Evolutionary conservation across 2,329 filamentous ascomycete genomes (phyloP), one percentile per base, ranked within the genome.

Genomic region (Grosmannia huntii): DNA sequence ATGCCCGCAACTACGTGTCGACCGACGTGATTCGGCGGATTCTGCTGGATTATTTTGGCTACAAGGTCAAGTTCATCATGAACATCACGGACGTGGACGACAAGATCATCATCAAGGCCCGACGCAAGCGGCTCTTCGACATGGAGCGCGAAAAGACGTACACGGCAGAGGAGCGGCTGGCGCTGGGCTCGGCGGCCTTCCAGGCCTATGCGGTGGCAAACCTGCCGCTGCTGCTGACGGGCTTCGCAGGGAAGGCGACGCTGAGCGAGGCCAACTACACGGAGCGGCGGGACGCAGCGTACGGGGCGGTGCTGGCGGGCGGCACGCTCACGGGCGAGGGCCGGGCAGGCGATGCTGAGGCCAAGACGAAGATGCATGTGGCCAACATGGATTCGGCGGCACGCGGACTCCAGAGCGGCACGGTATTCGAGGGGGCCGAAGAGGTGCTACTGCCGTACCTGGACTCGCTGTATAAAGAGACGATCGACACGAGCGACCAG

Each of bases 1-100:
- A 90, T 71, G 86, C 85, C 38, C 76, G 85, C 62, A 90, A 89
- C 70, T 90, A 89, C 76, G 84, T 90, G 61, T 85, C 82, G 59
- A 89, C 85, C 41, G 87, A 90, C 70, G 87, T 89, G 60, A 80
- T 89, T 62, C 78, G 86, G 58, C 79, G 86, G 64, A 84, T 90
- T 63, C 71, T 89, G 71, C 71, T 75, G 61, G 80, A 87, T 68
- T 89, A 89, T 70, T 89, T 89, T 68, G 78, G 80, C 58, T 89
- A 83, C 68, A 73, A 85, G 49, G 77, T 90, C 58, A 76, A 80
- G 57, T 89, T 89, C 70, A 83, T 89, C 59, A 87, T 89, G 81
- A 90, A 90, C 70, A 86, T 88, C 56, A 90, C 86, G 48, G 86
- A 87, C 65, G 75, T 87, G 25, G 84, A 87, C 64, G 81, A 84